phyloP scores from a whole-genome alignment of 2,329 filamentous ascomycete genomes.

The Escovopsis weberi region DNA sequence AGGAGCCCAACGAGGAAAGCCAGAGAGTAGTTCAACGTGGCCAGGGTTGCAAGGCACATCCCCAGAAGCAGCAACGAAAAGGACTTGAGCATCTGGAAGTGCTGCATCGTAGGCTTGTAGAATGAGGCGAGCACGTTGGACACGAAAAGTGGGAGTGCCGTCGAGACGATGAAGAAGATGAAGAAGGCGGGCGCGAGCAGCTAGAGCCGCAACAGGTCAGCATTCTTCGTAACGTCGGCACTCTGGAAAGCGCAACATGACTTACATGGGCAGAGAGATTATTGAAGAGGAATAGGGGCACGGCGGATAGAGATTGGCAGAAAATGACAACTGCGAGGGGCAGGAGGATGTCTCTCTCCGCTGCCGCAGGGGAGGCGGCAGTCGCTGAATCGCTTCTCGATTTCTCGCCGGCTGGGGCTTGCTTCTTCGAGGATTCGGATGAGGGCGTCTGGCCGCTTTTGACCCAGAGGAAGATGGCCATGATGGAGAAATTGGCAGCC shows the following conservation, averaged over 20 bases:
- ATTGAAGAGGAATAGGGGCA: constrained; percentile 83
- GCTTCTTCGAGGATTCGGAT: constrained; percentile 6
- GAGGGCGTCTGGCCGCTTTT: constrained; percentile 51
- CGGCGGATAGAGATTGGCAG: constrained; percentile 60
- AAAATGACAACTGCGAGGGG: constrained; percentile 59
- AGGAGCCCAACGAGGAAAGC: constrained; percentile 73
- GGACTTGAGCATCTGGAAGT: constrained; percentile 68
- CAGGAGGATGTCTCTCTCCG: constrained; percentile 46
- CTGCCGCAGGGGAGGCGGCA: neutral
- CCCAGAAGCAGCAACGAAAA: constrained; percentile 88
- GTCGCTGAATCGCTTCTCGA: neutral
- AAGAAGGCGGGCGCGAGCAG: constrained; percentile 44
- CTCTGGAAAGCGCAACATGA: neutral
- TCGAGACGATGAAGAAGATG: constrained; percentile 39
- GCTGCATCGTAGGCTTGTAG: constrained; percentile 45
- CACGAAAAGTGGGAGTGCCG: constrained; percentile 40
- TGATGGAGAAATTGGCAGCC: constrained; percentile 88
- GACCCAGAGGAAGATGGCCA: constrained; percentile 88
- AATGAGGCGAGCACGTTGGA: constrained; percentile 37
- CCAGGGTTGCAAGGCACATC: constrained; percentile 81
- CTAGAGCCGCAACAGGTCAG: constrained; percentile 2
- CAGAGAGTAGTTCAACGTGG: constrained; percentile 90
- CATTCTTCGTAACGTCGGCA: neutral
- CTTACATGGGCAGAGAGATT: constrained; percentile 51
- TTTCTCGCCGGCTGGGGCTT: neutral